These are phyloP conservation scores for Leccinum obscurum DNA, from an alignment of 768 basidiomycete genomes.

Conservation along the genomic window DNA sequence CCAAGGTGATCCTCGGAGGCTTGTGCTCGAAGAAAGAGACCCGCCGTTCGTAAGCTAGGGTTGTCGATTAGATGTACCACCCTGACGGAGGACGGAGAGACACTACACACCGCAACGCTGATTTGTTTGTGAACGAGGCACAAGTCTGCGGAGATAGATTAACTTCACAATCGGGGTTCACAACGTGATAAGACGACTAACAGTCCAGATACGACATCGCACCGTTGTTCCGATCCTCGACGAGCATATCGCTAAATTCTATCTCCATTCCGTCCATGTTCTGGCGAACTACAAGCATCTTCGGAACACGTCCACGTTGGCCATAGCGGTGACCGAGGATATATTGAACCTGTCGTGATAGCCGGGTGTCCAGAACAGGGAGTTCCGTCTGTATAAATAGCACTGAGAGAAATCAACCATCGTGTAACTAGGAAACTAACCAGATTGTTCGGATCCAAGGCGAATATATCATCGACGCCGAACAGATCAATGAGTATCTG, in stretches of 20 bases:
- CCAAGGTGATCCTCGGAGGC: constrained; percentile 37
- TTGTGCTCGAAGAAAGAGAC: constrained; percentile 23
- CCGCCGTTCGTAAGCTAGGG: constrained; percentile 34
- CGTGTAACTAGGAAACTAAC: constrained; percentile 41
- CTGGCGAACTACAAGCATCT: constrained; percentile 81
- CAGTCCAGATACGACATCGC: constrained; percentile 90
- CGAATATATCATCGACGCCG: constrained; percentile 74
- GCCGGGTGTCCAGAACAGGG: constrained; percentile 65
- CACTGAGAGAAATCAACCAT: constrained; percentile 2
- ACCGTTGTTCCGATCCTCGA: constrained; percentile 98
- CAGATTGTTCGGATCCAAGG: constrained; percentile 60
- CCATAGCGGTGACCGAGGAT: constrained; percentile 69
- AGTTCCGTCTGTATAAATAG: constrained; percentile 54
- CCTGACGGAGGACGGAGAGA: neutral
- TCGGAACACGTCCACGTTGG: constrained; percentile 54
- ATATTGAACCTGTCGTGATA: constrained; percentile 85
- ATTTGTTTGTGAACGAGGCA: constrained; percentile 38
- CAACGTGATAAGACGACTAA: constrained; percentile 39
- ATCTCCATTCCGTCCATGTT: constrained; percentile 91
- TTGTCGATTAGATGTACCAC: constrained; percentile 4
- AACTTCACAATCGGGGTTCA: neutral
- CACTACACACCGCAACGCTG: constrained; percentile 24
- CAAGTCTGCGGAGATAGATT: constrained; percentile 22
- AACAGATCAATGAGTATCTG: constrained; percentile 82
- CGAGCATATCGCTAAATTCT: constrained; percentile 95